Conservation (phyloP, 768 basidiomycete genomes). For the Leucocoprinus leucothites region DNA sequence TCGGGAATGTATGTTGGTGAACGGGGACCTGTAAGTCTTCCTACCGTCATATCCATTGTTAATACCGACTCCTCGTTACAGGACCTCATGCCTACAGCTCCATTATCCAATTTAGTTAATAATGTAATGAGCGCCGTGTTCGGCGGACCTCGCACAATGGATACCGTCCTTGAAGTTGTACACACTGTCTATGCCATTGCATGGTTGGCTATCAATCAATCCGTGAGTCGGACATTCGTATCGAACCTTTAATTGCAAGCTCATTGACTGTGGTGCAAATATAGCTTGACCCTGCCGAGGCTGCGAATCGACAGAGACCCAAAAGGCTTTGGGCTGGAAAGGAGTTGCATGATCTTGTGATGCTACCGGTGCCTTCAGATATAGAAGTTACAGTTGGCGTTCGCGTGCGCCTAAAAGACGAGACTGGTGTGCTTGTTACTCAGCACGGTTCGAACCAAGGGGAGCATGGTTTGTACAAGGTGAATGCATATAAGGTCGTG, state of each 20-base stretch:
- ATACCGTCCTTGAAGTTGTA: slow-evolving; percentile 68
- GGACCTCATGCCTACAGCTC: slow-evolving; percentile 65
- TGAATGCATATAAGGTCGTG: slow-evolving; percentile 59
- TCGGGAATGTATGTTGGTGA: slow-evolving; percentile 76
- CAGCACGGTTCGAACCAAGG: slow-evolving; percentile 56
- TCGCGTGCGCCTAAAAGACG: slow-evolving; percentile 58
- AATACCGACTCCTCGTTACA: slow-evolving; percentile 21
- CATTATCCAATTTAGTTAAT: slow-evolving; percentile 33
- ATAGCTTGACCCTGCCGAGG: slow-evolving; percentile 59
- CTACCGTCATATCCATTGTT: slow-evolving; percentile 6
- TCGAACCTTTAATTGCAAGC: not conserved
- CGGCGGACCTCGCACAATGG: slow-evolving; percentile 41
- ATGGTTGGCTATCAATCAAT: slow-evolving; percentile 89
- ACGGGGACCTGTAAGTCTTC: slow-evolving; percentile 56
- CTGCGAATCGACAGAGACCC: slow-evolving; percentile 61
- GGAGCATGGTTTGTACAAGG: slow-evolving; percentile 41
- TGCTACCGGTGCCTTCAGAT: slow-evolving; percentile 59
- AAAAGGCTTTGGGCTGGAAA: slow-evolving; percentile 70
- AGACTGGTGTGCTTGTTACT: slow-evolving; percentile 47
- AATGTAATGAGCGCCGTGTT: slow-evolving; percentile 41
- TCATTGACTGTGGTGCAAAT: not conserved
- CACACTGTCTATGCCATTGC: slow-evolving; percentile 78
- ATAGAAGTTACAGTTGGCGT: slow-evolving; percentile 71
- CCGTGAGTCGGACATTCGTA: slow-evolving; percentile 40
- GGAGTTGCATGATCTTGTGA: slow-evolving; percentile 60